These are phyloP conservation scores for Colletotrichum destructivum DNA, from an alignment of 2,329 filamentous ascomycete genomes.

Conservation along the genomic window DNA sequence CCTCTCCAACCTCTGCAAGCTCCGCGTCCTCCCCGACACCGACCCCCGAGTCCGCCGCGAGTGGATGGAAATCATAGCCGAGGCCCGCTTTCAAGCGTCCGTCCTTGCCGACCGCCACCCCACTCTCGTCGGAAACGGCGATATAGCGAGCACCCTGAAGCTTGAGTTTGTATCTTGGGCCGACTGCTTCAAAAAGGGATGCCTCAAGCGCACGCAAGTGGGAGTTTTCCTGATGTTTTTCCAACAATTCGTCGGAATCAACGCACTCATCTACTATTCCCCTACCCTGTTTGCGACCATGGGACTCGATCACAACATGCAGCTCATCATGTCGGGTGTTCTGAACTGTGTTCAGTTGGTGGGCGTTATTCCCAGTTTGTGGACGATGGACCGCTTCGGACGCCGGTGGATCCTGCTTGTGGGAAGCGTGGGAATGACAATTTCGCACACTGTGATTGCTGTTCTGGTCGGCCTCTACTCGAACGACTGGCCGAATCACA, in stretches of 20 bases:
- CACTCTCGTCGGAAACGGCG: constrained; percentile 51
- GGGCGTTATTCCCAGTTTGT: constrained; percentile 62
- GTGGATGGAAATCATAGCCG: constrained; percentile 43
- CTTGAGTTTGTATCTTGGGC: constrained; percentile 64
- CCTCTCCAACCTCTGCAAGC: constrained; percentile 32
- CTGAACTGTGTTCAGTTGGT: constrained; percentile 62
- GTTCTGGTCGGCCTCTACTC: constrained; percentile 65
- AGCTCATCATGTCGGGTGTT: constrained; percentile 57
- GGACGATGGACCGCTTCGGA: constrained; percentile 63
- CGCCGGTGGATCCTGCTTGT: constrained; percentile 60
- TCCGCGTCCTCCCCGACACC: constrained; percentile 42
- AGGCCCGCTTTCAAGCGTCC: constrained; percentile 36
- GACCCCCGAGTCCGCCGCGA: constrained; percentile 43
- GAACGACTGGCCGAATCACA: constrained; percentile 62
- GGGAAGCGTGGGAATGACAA: constrained; percentile 65
- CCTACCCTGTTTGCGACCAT: constrained; percentile 60
- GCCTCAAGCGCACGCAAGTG: constrained; percentile 61
- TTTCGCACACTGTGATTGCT: constrained; percentile 67
- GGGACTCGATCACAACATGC: constrained; percentile 53
- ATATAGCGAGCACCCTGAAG: constrained; percentile 54
- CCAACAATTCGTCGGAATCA: constrained; percentile 56
- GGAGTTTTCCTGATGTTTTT: constrained; percentile 71
- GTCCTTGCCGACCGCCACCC: constrained; percentile 52
- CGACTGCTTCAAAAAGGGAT: constrained; percentile 65
- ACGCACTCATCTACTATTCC: constrained; percentile 62